A percentile compares a stretch with the other conserved stretches of the same genome.
Conservation (phyloP, 768 basidiomycete species). For the Astraeus odoratus region DNA sequence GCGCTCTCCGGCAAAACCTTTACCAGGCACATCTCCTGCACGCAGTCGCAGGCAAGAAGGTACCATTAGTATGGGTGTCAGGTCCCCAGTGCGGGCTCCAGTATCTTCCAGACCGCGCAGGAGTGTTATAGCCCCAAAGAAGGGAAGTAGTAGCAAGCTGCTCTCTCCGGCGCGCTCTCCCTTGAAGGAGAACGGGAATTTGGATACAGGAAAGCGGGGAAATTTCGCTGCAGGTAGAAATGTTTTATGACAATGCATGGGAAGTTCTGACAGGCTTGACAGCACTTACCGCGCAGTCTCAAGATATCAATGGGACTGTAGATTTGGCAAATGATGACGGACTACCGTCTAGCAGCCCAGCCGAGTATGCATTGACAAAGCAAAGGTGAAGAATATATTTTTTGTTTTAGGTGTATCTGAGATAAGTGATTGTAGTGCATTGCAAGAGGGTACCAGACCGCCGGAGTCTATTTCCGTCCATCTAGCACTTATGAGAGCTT, state of each 20-base stretch:
- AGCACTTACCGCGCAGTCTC: too few relatives aligned
- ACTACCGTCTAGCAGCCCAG: too few relatives aligned
- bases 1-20: conserved; percentile 3
- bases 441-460: conserved; percentile 14
- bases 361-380: too few relatives aligned
- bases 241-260: too few relatives aligned
- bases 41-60: conserved; percentile 5
- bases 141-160: conserved; percentile 10
- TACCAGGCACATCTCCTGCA: conserved; percentile 4
- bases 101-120: conserved; percentile 15
- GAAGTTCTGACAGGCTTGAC: too few relatives aligned
- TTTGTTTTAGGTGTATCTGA: conserved; percentile 4
- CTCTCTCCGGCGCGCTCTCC: conserved; percentile 16
- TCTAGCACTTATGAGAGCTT: conserved; percentile 16
- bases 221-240: conserved; percentile 17
- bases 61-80: conserved; percentile 6
- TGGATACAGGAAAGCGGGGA: conserved; percentile 7
- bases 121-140: conserved; percentile 16
- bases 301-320: too few relatives aligned
- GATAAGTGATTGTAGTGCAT: background rate
- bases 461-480: conserved; percentile 25
- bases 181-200: conserved; percentile 19
- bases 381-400: too few relatives aligned
- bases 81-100: conserved; percentile 15
- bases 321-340: too few relatives aligned